Conservation (phyloP, 2,329 filamentous ascomycete genomes). For the Ophiostoma sp. region DNA sequence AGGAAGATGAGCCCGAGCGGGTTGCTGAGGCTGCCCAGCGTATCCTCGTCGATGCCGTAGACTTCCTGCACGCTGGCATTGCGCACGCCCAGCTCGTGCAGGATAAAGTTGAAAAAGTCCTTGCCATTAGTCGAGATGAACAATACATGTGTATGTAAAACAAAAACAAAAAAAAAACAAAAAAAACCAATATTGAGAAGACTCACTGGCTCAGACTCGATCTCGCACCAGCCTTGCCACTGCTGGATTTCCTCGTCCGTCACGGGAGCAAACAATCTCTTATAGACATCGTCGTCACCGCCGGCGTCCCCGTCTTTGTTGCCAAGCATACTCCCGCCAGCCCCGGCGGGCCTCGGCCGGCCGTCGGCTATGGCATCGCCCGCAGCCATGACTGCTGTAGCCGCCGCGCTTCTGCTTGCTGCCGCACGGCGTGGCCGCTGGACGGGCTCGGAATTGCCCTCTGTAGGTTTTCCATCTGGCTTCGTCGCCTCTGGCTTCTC, state of each 20-base stretch:
- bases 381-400: slow-evolving; percentile 15
- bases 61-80: slow-evolving; percentile 73
- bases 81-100: slow-evolving; percentile 70
- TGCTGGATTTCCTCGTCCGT: slow-evolving; percentile 49
- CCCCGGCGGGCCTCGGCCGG: not conserved
- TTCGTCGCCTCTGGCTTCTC: not conserved
- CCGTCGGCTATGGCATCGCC: slow-evolving; percentile 19
- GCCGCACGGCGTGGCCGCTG: slow-evolving; percentile 16
- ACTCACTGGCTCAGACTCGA: slow-evolving; percentile 79
- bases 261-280: slow-evolving; percentile 42
- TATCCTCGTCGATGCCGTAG: slow-evolving; percentile 63
- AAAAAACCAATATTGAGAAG: too few relatives aligned
- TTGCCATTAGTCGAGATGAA: slow-evolving; percentile 13
- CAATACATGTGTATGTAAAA: not conserved
- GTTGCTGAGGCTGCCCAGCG: slow-evolving; percentile 55
- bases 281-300: slow-evolving; percentile 26
- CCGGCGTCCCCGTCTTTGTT: not conserved
- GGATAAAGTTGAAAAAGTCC: slow-evolving; percentile 81
- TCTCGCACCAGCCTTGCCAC: slow-evolving; percentile 72
- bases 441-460: not conserved
- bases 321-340: not conserved
- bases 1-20: slow-evolving; percentile 86
- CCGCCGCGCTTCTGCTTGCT: slow-evolving; percentile 18
- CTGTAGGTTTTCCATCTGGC: not conserved
- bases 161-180: not conserved